Evolutionary conservation across 2,329 filamentous ascomycete species (phyloP), one percentile per base, ranked within the genome.

Genomic region (Stemphylium beticola): DNA sequence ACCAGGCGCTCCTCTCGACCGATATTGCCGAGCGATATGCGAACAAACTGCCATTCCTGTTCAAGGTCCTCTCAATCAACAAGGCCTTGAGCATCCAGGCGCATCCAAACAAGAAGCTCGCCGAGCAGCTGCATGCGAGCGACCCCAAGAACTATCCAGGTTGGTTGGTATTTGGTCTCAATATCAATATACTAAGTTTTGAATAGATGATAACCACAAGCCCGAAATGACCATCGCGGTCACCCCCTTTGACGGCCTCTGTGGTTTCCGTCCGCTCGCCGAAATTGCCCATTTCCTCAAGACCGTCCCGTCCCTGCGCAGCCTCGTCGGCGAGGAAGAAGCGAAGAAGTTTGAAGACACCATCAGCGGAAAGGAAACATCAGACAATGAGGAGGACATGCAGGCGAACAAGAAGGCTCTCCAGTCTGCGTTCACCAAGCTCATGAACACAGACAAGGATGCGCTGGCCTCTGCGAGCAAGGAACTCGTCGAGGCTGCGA

Each of bases 181-280:
- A 8, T 12, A 6, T 20, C 4, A 10, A 26, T 10, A n/a, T 44
- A 34, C 51, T 54, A 8, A 54, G 15, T 20, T 5, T 11, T 12
- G 29, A n/a, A n/a, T 37, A 64, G 62, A 99, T 81, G 93, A 98
- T 81, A 99, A 99, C 80, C 95, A 99, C 83, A 99, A 99, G 80
- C 95, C 95, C 31, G 95, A 99, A 79, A 99, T 99, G 95, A 93
- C 95, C 59, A 96, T 99, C 75, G 95, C 95, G 58, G 89, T 99
- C 68, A 98, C 95, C 1, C 89, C 92, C 0, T 99, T 99, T 64
- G 93, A 98, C 74, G 95, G 95, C 0, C 85, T 99, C 31, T 99
- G 95, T 69, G 95, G 95, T 31, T 99, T 99, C 82, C 86, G 95
- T 9, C 95, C 95, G 0, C 81, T 97, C 18, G 81, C 79, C 4